These are phyloP conservation scores for Blastomyces gilchristii DNA, from an alignment of 2,329 filamentous ascomycete genomes.

Conservation along the genomic window DNA sequence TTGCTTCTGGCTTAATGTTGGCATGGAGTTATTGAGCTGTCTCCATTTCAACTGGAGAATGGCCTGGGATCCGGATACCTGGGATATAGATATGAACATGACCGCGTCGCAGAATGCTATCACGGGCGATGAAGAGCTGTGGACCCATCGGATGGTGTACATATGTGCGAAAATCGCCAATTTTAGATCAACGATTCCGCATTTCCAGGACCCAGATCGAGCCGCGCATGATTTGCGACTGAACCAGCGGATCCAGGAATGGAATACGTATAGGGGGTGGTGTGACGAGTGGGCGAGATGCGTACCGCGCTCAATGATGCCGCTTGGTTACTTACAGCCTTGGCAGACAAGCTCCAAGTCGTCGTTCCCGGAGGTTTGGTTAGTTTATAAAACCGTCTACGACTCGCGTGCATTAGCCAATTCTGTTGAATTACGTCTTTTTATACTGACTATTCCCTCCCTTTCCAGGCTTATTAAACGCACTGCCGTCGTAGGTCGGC, in stretches of 20 bases:
- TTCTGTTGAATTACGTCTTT: neutral
- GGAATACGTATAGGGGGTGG: slow-evolving; percentile 67
- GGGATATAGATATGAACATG: slow-evolving; percentile 76
- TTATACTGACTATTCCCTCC: neutral
- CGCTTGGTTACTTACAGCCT: slow-evolving; percentile 64
- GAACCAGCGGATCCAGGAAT: slow-evolving; percentile 60
- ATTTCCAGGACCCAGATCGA: slow-evolving; percentile 51
- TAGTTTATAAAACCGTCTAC: slow-evolving; percentile 24
- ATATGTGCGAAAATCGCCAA: slow-evolving; percentile 79
- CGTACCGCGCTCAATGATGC: slow-evolving; percentile 77
- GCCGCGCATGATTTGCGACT: slow-evolving; percentile 48
- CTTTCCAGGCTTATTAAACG: slow-evolving; percentile 63
- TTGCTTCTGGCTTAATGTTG: slow-evolving; percentile 90
- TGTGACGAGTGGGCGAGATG: slow-evolving; percentile 72
- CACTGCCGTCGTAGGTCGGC: slow-evolving; percentile 65
- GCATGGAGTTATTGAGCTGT: slow-evolving; percentile 81
- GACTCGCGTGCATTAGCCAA: neutral
- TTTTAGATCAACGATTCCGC: slow-evolving; percentile 62
- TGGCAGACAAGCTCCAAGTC: slow-evolving; percentile 59
- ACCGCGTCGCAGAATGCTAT: slow-evolving; percentile 41
- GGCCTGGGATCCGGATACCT: slow-evolving; percentile 81
- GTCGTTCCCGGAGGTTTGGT: slow-evolving; percentile 79
- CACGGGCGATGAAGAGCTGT: slow-evolving; percentile 62
- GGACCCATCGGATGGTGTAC: slow-evolving; percentile 83
- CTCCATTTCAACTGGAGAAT: slow-evolving; percentile 78